phyloP scores from a whole-genome alignment of 306 rosid species.

The Lablab purpureus region DNA sequence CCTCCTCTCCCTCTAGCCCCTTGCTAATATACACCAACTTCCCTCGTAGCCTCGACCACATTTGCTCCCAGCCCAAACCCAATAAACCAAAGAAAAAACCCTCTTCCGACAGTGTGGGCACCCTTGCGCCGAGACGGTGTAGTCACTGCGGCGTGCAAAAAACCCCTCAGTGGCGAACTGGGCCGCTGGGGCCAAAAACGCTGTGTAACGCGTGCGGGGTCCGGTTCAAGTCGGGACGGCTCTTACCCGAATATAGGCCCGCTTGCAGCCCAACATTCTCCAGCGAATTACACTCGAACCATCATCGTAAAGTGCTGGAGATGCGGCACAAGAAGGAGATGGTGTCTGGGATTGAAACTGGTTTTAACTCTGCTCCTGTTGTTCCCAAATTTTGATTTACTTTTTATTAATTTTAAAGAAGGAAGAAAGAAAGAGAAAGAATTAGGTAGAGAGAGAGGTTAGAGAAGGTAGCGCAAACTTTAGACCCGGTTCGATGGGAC shows the following conservation, averaged over 20 bases:
- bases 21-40: conserved; percentile 50
- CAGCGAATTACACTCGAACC: conserved; percentile 80
- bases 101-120: background rate
- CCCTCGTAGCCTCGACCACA: conserved; percentile 45
- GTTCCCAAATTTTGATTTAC: conserved; percentile 60
- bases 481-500: conserved; percentile 48
- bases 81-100: conserved; percentile 58
- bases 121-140: conserved; percentile 69
- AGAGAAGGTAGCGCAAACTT: conserved; percentile 34
- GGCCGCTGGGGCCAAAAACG: conserved; percentile 89
- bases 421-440: background rate
- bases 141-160: conserved; percentile 94
- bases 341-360: conserved; percentile 40
- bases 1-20: conserved; percentile 49
- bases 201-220: conserved; percentile 95
- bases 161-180: conserved; percentile 98
- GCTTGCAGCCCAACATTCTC: conserved; percentile 97
- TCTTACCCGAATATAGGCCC: conserved; percentile 90
- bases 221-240: conserved; percentile 90
- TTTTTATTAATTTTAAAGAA: background rate
- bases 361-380: conserved; percentile 26
- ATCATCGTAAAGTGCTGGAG: conserved; percentile 93
- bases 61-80: conserved; percentile 33
- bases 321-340: conserved; percentile 88
- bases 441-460: conserved; percentile 27